Percentiles rank a stretch among this genome's conserved stretches.
Evolutionary conservation across 257 asterid genomes (phyloP).

Genomic region (Solanum bukasovii): DNA sequence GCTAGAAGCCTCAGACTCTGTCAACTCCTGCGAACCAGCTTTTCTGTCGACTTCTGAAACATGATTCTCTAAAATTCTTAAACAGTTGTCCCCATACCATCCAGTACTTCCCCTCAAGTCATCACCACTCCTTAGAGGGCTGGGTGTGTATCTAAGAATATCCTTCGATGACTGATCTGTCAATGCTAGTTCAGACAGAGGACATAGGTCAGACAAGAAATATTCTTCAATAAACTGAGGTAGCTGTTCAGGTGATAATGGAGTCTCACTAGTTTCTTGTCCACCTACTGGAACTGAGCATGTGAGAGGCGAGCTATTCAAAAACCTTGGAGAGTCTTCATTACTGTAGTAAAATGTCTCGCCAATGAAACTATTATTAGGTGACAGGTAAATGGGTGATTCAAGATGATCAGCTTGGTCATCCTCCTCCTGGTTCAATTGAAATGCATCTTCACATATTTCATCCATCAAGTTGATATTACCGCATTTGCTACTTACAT

Average conservation of each 20-base stretch:
- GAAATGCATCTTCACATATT: constrained; percentile 75
- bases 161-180: constrained; percentile 30
- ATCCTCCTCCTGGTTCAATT: constrained; percentile 33
- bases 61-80: constrained; percentile 71
- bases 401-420: constrained; percentile 41
- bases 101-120: constrained; percentile 39
- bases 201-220: constrained; percentile 63
- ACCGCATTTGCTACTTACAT: constrained; percentile 20
- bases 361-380: constrained; percentile 26
- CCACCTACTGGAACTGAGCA: constrained; percentile 15
- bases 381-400: constrained; percentile 19
- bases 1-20: constrained; percentile 32
- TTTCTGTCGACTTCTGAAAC: constrained; percentile 44
- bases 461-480: constrained; percentile 67
- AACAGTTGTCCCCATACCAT: constrained; percentile 59
- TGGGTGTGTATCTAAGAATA: constrained; percentile 14
- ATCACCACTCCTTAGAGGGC: constrained; percentile 20
- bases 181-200: constrained; percentile 47
- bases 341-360: constrained; percentile 8
- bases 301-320: constrained; percentile 6
- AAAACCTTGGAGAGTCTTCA: constrained; percentile 7
- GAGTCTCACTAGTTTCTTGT: constrained; percentile 19
- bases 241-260: constrained; percentile 31
- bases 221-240: constrained; percentile 78
- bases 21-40: constrained; percentile 12